Evolutionary conservation across 2,329 filamentous ascomycete species (phyloP), one percentile per base, ranked within the genome.

Genomic region (Aschersonia sp.): DNA sequence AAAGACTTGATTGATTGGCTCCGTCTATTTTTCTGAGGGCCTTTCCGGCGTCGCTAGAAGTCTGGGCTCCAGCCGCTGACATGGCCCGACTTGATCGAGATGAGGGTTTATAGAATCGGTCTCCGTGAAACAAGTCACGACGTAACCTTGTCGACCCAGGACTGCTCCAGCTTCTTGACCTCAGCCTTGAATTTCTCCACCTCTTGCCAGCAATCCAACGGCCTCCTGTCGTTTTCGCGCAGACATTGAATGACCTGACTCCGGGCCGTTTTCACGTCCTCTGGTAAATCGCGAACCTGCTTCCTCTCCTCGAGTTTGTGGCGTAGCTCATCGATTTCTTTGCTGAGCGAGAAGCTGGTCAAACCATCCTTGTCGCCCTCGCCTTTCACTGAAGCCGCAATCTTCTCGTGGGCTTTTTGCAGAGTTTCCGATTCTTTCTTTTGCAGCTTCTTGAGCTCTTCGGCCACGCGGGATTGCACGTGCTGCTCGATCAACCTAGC

Each of bases 201-300:
- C 76, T 95, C 88, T 66, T 81, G 76, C 84, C 86, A 95, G 75
- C 90, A 97, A 71, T 95, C 86, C 61, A 95, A 71, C 62, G 90
- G 89, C 64, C 87, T 77, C 53, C 87, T 75, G 66, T 95, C 89
- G 64, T 95, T 83, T 59, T 83, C 74, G 52, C 84, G 73, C 71
- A 97, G 71, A 64, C 90, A 97, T 57, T 77, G 75, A 52, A 92
- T 78, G 48, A 95, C 80, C 50, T 82, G 79, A 55, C 77, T 72
- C 65, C 87, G 83, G 22, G 88, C 86, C 61, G 72, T 75, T 66
- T 87, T 81, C 45, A 95, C 79, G 45, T 69, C 69, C 52, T 82
- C 78, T 55, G 88, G 86, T 54, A 87, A 62, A 54, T 81, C 71
- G 59, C 82, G 74, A 51, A 86, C 68, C 59, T 82, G 72, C 66